Base-by-base conservation (phyloP, 306 rosid genomes). In the Gynostemma pentaphyllum region DNA sequence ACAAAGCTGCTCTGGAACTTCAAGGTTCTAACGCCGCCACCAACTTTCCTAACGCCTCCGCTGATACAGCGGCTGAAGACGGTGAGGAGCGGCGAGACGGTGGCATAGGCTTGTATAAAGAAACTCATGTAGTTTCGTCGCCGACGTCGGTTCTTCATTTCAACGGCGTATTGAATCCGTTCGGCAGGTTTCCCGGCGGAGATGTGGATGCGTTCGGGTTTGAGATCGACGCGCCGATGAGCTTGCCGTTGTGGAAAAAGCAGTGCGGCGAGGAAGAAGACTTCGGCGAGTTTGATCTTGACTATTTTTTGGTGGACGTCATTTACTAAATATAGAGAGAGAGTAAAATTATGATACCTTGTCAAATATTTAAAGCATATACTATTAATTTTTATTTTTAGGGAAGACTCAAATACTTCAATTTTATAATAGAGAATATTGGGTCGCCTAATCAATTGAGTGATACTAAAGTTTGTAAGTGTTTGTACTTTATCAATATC, bases 271-370 rank as follows among this genome's bases (percentile, higher is more conserved):
- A 75, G 26, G 90, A 18, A 18, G 63, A 80, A 5, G 83, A 85
- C 59, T 90, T 90, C 60, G 74, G 94, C 67, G 97, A 90, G 69
- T 76, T 90, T 34, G 87, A 90, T 75, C 16, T 78, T 10, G 76
- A 83, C 36, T 85, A 83, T 37, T 85, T 85, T 73, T 21, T 78
- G 61, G 78, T 60, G 14, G 81, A 76, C 69, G 61, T 59, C 73
- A 73, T 76, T 73, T 79, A 76, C 77, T 21, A 46, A 54, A 55
- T 53, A 55, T 29, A 66, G 39, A 13, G 27, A 2, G n/a, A 41
- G 45, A 9, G 45, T 7, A 13, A 41, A 41, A 32, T 32, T 2
- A 3, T 3, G 5, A 32, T 32, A 7, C 37, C 37, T 2, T 7
- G 37, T 32, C 37, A 32, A 32, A 32, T 32, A 32, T 32, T 32